Percentiles rank a stretch among this genome's conserved stretches.
Conservation (phyloP, 1,139 yeast species). For the Pneumocystis sp. region DNA sequence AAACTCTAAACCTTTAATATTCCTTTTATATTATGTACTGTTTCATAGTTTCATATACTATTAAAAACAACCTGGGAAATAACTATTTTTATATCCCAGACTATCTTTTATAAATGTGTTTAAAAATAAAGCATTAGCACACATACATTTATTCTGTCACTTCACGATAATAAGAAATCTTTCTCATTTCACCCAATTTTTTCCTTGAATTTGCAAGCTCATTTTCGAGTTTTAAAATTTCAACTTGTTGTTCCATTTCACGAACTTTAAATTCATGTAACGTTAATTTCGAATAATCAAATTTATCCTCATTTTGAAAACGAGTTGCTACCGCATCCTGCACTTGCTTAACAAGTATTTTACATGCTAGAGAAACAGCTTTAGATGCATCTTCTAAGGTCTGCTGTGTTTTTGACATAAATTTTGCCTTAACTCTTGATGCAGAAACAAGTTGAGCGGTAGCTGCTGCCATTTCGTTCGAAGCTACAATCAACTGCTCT, state of each 20-base stretch:
- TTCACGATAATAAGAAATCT: conserved; percentile 26
- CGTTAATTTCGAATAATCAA: conserved; percentile 56
- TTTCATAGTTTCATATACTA: not conserved
- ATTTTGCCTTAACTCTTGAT: conserved; percentile 70
- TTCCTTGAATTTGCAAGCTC: conserved; percentile 58
- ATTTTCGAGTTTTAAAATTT: conserved; percentile 69
- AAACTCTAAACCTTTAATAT: not conserved
- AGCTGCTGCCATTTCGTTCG: conserved; percentile 84
- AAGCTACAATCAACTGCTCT: conserved; percentile 78
- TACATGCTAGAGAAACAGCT: conserved; percentile 60
- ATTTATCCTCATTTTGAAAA: conserved; percentile 26
- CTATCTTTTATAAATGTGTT: not conserved
- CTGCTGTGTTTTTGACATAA: conserved; percentile 65
- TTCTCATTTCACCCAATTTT: conserved; percentile 72
- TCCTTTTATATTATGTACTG: not conserved
- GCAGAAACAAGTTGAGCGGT: conserved; percentile 91
- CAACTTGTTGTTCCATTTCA: conserved; percentile 91
- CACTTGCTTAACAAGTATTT: conserved; percentile 53
- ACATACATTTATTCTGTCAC: not conserved
- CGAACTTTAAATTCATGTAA: conserved; percentile 73
- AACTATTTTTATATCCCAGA: not conserved
- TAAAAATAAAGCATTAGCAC: not conserved
- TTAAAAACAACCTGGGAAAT: not conserved
- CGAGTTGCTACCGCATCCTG: conserved; percentile 40
- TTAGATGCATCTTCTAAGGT: conserved; percentile 54